phyloP scores from a whole-genome alignment of 208 protist species.

The Histomonas meleagridis region DNA sequence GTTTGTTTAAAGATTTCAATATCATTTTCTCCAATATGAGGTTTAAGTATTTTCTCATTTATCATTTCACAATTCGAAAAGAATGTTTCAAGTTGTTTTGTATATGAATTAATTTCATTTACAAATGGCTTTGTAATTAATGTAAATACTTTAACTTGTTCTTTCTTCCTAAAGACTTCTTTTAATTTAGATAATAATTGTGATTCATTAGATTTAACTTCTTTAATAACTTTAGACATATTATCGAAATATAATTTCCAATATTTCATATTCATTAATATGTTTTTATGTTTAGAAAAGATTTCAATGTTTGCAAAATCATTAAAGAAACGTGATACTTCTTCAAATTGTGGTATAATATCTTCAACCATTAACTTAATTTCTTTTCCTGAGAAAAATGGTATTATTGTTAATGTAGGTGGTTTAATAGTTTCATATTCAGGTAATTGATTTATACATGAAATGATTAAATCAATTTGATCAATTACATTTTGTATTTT shows the following conservation, averaged over 20 bases:
- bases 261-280: too few relatives aligned
- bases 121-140: not conserved
- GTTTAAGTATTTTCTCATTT: not conserved
- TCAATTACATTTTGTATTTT: not conserved
- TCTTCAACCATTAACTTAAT: too few relatives aligned
- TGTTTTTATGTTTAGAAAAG: too few relatives aligned
- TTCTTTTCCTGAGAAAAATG: slow-evolving; percentile 22
- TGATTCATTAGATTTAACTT: not conserved
- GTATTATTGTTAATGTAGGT: not conserved
- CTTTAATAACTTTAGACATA: not conserved
- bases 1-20: not conserved
- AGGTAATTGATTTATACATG: not conserved
- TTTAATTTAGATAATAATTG: not conserved
- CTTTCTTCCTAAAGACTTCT: not conserved
- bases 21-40: not conserved
- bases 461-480: not conserved
- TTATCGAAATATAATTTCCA: not conserved
- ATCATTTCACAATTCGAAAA: not conserved
- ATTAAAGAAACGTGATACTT: too few relatives aligned
- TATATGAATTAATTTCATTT: not conserved
- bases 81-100: not conserved
- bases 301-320: too few relatives aligned
- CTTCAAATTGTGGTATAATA: too few relatives aligned
- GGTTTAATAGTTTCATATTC: not conserved
- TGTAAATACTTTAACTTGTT: not conserved